Conservation (phyloP, 345 rosid genomes). For the Raphanus sativus region DNA sequence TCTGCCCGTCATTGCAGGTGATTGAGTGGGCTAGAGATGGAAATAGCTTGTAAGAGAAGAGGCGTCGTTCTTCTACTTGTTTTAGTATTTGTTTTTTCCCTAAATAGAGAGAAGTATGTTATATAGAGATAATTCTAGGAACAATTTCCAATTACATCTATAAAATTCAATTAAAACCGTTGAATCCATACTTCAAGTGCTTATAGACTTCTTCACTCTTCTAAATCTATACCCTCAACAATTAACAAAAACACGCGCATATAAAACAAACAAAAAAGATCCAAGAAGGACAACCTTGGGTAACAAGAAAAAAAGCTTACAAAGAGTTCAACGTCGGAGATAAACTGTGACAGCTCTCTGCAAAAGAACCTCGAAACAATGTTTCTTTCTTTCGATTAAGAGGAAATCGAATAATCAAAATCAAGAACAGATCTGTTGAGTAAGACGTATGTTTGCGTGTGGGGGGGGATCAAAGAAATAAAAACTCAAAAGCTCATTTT, state of each 20-base stretch:
- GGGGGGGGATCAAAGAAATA: not conserved
- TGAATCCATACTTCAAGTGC: not conserved
- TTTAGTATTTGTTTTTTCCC: not conserved
- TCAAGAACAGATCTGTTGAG: too few relatives aligned
- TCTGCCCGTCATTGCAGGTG: conserved; percentile 44
- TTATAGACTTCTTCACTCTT: too few relatives aligned
- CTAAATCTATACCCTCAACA: too few relatives aligned
- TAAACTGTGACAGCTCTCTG: too few relatives aligned
- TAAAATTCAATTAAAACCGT: not conserved
- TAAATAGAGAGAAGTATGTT: not conserved
- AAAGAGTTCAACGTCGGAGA: too few relatives aligned
- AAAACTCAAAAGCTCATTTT: not conserved
- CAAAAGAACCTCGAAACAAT: too few relatives aligned
- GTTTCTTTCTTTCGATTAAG: too few relatives aligned
- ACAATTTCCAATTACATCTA: not conserved
- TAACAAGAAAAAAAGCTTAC: too few relatives aligned
- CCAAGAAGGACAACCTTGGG: too few relatives aligned
- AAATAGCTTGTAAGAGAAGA: conserved; percentile 70
- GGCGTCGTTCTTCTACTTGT: conserved; percentile 43
- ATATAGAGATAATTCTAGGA: not conserved
- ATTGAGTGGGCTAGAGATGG: conserved; percentile 91
- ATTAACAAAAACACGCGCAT: too few relatives aligned
- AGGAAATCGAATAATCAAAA: too few relatives aligned
- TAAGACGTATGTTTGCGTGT: not conserved
- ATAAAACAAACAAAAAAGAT: too few relatives aligned